Base-by-base conservation (phyloP, 139 green algal species). In the Microglena sp. region DNA sequence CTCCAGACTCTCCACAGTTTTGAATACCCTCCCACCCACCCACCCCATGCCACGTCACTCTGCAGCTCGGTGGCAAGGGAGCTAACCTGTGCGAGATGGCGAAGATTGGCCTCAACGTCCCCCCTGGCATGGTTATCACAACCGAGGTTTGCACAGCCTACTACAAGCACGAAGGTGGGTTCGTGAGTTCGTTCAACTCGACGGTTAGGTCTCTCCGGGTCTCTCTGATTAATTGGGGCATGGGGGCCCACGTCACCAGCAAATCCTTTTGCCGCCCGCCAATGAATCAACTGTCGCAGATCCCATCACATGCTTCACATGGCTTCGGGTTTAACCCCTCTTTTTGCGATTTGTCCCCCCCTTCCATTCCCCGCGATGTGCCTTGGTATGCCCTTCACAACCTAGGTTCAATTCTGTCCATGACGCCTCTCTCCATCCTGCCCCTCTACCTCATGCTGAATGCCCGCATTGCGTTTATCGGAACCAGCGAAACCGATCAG, bases 61-160 rank as follows among this genome's bases (percentile, higher is more conserved):
- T 56, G 55, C 77, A 83, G 77, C 74, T 95, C 0, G 89, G 89
- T 40, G 89, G 87, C 60, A 96, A 95, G 73, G 90, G 90, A 26
- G 89, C 91, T 31, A 94, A 94, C 68, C 72, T 97, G 11, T 90
- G 81, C 4, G 87, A 96, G 75, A 96, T 97, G 91, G 77, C 81
- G 1, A 55, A 57, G 27, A 80, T 92, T 21, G 91, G 91, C 55
- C 77, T 97, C 2, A 85, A 80, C 44, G 87, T 97, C 31, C 91
- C 91, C 0, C 84, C 91, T 29, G 89, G 91, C 64, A 74, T 96
- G 56, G 95, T 88, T 34, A 90, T 97, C 73, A 93, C 86, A 28
- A 97, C 91, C 3, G 76, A 86, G 33, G 82, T 84, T 2, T 97
- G 91, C 76, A 53, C 71, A n/a, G 66, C 87, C 55, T 95, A 86